Percentiles rank a stretch among this genome's conserved stretches.
These are phyloP conservation scores for Citrullus amarus DNA, from an alignment of 306 rosid genomes.

Conservation along the genomic window DNA sequence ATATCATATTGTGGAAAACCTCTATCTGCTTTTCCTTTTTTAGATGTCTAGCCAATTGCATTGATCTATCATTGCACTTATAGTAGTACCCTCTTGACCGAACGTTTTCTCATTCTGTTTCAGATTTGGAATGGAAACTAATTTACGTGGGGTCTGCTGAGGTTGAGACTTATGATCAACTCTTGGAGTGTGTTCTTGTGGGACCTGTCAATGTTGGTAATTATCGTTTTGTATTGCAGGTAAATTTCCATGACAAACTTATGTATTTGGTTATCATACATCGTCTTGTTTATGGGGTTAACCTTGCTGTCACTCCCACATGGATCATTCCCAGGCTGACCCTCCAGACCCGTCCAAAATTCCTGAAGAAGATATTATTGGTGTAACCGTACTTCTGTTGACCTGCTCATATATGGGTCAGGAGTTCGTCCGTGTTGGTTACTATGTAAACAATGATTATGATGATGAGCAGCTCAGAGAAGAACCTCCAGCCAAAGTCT, in stretches of 20 bases:
- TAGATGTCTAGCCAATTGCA: neutral
- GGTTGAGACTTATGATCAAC: conserved; percentile 85
- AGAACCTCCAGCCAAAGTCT: conserved; percentile 73
- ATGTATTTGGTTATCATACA: neutral
- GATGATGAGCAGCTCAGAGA: conserved; percentile 86
- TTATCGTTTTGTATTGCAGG: conserved; percentile 81
- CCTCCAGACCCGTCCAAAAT: conserved; percentile 88
- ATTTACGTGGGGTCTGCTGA: conserved; percentile 89
- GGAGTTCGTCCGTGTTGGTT: conserved; percentile 80
- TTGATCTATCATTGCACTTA: neutral
- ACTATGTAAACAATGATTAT: conserved; percentile 89
- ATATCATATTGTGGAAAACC: neutral
- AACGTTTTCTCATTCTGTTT: neutral
- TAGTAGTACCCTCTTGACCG: neutral
- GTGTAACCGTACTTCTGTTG: conserved; percentile 71
- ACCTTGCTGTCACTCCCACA: conserved; percentile 19
- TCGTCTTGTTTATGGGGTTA: conserved; percentile 27
- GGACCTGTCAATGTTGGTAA: conserved; percentile 96
- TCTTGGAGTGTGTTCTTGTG: conserved; percentile 81
- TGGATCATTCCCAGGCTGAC: conserved; percentile 51
- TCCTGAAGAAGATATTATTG: conserved; percentile 89
- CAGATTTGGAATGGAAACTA: conserved; percentile 97
- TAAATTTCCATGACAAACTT: conserved; percentile 10
- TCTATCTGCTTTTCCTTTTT: neutral
- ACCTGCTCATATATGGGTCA: conserved; percentile 88